These are phyloP conservation scores for Fusarium falciforme DNA, from an alignment of 2,329 filamentous ascomycete genomes.

Conservation along the genomic window DNA sequence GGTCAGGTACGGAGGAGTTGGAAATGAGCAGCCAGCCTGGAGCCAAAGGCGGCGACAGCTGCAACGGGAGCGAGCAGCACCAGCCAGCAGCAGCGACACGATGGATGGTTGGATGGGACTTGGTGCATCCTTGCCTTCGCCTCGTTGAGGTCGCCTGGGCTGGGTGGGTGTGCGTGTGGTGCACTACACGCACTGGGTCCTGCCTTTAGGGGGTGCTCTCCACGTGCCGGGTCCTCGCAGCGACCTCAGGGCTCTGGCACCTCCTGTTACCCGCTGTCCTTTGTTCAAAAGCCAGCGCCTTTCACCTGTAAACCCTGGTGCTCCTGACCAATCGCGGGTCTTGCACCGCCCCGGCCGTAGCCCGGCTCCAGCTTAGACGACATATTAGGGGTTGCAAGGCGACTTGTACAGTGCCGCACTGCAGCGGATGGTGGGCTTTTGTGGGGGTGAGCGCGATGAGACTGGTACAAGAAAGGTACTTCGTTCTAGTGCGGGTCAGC, in stretches of 20 bases:
- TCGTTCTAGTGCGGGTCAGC: too few species aligned
- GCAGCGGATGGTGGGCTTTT: constrained; percentile 23
- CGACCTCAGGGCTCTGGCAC: constrained; percentile 19
- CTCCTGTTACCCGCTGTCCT: constrained; percentile 28
- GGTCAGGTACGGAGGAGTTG: constrained; percentile 31
- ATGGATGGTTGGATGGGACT: constrained; percentile 30
- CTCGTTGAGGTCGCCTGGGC: not conserved
- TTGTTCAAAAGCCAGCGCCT: constrained; percentile 10
- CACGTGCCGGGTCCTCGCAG: constrained; percentile 9
- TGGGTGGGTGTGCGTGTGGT: not conserved
- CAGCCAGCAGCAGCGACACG: constrained; percentile 10
- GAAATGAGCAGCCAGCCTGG: constrained; percentile 12
- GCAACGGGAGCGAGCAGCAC: constrained; percentile 16
- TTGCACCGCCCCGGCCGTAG: constrained; percentile 1
- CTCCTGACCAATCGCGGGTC: constrained; percentile 32
- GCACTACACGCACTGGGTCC: not conserved
- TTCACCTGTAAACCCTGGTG: constrained; percentile 24
- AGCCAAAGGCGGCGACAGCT: constrained; percentile 34
- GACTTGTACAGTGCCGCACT: constrained; percentile 24
- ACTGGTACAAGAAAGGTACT: constrained; percentile 12
- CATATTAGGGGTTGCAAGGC: constrained; percentile 43
- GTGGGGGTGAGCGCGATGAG: constrained; percentile 10
- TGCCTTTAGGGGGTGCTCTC: constrained; percentile 3
- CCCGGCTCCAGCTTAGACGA: constrained; percentile 25
- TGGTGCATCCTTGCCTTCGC: constrained; percentile 26